Percentiles rank a stretch among this genome's conserved stretches.
Conservation (phyloP, 2,329 filamentous ascomycete species). For the Nemania bipapillata region DNA sequence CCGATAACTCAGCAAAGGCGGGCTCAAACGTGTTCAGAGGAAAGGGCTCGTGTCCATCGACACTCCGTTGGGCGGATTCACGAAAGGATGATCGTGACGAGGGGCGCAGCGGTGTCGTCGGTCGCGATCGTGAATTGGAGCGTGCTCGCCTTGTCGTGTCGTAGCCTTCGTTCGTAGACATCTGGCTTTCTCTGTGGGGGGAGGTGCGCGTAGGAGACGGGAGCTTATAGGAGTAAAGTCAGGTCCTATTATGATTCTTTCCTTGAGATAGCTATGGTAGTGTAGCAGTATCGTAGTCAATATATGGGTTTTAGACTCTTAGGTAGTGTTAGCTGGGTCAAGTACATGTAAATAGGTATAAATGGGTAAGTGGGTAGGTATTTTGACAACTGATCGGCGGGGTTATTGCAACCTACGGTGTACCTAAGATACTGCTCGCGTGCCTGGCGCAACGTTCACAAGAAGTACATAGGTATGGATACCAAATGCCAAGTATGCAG, state of each 20-base stretch:
- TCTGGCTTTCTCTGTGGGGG: constrained; percentile 23
- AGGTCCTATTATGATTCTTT: background rate
- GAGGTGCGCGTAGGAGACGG: background rate
- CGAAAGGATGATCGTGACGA: constrained; percentile 90
- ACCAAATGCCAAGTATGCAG: too few relatives aligned
- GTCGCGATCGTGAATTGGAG: constrained; percentile 67
- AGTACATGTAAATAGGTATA: too few relatives aligned
- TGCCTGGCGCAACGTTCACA: too few relatives aligned
- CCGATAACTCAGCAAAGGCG: constrained; percentile 90
- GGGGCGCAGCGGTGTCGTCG: constrained; percentile 90
- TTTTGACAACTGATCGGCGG: too few relatives aligned
- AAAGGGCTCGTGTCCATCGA: constrained; percentile 65
- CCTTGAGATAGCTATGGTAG: background rate
- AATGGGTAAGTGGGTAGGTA: background rate
- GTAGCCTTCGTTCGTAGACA: constrained; percentile 46
- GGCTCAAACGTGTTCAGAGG: constrained; percentile 87
- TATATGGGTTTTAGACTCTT: background rate
- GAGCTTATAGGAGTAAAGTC: too few relatives aligned
- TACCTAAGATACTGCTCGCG: too few relatives aligned
- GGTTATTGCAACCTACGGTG: too few relatives aligned
- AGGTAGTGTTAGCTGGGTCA: background rate
- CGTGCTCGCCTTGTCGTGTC: constrained; percentile 46
- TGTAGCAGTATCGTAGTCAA: background rate
- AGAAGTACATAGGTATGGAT: too few relatives aligned
- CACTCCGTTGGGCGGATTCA: constrained; percentile 72